Base-by-base conservation (phyloP, 1,284 basidiomycete genomes). In the Chondrostereum purpureum region DNA sequence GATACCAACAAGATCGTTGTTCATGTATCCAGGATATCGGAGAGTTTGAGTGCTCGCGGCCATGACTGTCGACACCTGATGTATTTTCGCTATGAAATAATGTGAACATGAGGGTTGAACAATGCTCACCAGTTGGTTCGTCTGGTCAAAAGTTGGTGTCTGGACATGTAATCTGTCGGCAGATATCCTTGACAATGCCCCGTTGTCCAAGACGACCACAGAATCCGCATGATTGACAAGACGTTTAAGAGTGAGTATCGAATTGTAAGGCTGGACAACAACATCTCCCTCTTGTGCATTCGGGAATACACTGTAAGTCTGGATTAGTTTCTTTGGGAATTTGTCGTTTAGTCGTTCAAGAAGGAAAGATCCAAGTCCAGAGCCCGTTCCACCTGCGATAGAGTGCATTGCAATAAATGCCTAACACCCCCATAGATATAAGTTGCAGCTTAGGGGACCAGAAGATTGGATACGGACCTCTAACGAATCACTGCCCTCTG, bases 331-430 rank as follows among this genome's bases (percentile, higher is more conserved):
- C 70, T 99, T 99, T 0, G 96, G 96, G 60, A 97, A 99, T 55
- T 88, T 91, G 69, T 99, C 96, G 65, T 96, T 97, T 33, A 99
- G 70, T 22, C 94, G 80, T 68, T 99, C 96, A 40, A 99, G 82
- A 18, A 99, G 72, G 69, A 92, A 99, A 13, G 96, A 99, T 24
- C 96, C 96, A 6, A 99, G 80, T 2, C 96, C 96, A 0, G 96
- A 99, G 18, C 96, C 96, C 3, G 96, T 99, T 5, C 96, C 95
- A 24, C 96, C 95, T 33, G 96, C 96, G 64, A 99, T 99, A 21
- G 95, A 98, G 64, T 99, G 96, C 71, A 98, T 88, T 39, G 96
- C 72, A 89, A 98, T 96, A 69, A 99, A 99, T 1, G 94, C 96
- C 94, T 99, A 59, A 12, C 42, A 13, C 8, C 17, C 19, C 14